A percentile compares a stretch with the other conserved stretches of the same genome.
Evolutionary conservation across 768 basidiomycete species (phyloP).

Genomic region (Tulasnella sp.): DNA sequence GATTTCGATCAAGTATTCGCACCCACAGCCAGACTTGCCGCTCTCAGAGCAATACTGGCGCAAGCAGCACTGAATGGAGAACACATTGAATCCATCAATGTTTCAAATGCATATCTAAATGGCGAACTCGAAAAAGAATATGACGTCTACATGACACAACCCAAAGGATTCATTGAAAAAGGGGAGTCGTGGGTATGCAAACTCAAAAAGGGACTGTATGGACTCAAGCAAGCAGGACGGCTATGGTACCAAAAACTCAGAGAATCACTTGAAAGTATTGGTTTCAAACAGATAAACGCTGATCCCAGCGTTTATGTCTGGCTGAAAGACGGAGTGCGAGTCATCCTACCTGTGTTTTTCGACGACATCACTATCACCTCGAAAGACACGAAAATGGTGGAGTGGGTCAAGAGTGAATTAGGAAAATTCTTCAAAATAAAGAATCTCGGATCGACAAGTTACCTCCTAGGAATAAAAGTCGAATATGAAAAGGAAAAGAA

Average conservation of each 20-base stretch:
- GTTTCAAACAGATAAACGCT: constrained; percentile 18
- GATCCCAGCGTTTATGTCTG: constrained; percentile 35
- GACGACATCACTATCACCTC: constrained; percentile 10
- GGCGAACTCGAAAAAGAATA: constrained; percentile 28
- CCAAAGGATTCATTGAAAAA: constrained; percentile 11
- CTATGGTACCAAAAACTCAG: constrained; percentile 31
- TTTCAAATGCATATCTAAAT: constrained; percentile 34
- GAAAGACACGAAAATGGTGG: too few relatives aligned
- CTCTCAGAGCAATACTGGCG: constrained; percentile 12
- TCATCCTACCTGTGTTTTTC: constrained; percentile 39
- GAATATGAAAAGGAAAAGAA: neutral
- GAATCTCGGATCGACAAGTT: constrained; percentile 11
- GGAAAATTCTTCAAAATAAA: neutral
- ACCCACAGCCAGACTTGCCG: constrained; percentile 9
- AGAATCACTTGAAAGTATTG: constrained; percentile 10
- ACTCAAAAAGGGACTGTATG: constrained; percentile 34
- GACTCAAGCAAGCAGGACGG: constrained; percentile 35
- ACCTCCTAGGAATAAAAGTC: constrained; percentile 1
- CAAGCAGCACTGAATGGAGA: constrained; percentile 5
- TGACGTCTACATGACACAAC: constrained; percentile 18
- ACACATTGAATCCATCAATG: constrained; percentile 34
- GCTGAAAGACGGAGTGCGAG: constrained; percentile 31
- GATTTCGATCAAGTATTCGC: constrained; percentile 48
- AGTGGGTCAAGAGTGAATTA: neutral
- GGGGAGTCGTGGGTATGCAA: neutral